Base-by-base conservation (phyloP, 2,329 filamentous ascomycete genomes). In the Teratosphaeria nubilosa region DNA sequence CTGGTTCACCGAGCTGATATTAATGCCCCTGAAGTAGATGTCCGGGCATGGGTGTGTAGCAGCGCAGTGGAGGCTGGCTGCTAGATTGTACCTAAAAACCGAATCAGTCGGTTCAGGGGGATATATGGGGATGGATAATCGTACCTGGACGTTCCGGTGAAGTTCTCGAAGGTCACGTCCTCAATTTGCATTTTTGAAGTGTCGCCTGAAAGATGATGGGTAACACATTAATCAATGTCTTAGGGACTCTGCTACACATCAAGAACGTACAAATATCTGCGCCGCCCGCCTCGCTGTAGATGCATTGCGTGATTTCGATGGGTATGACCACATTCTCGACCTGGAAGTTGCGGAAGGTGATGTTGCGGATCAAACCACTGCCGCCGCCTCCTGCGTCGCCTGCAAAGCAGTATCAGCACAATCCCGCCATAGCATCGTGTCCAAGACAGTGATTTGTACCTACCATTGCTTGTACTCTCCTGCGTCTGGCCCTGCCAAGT, bases 381-480 rank as follows among this genome's bases (percentile, higher is more conserved):
- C 81, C 82, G n/a, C 79, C 81, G 14, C 81, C 81, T 1, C 81
- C 82, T 13, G 54, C 24, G 20, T 56, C 57, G 5, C 27, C 27
- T 30, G 27, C 27, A 3, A 4, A 30, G 27, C 27, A 7, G 27
- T 3, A 30, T 30, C 27, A 30, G 27, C 27, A 5, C 3, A 4
- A 2, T 30, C 27, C 7, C 27, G 27, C 27, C 27, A 30, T 30
- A 30, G 27, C 27, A 30, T 30, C 27, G 27, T 7, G 27, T 4
- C 27, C 27, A 30, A 30, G 27, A 7, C 2, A 30, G 27, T 30
- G 27, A 30, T 30, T 30, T 7, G 5, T 30, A 7, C 27, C 7
- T 7, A 30, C 82, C 81, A 62, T 84, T 84, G 1, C 80, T 80
- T 2, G 80, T 79, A 55, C 75, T 78, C 22, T 78, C 56, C 6